Percentiles rank a stretch among this genome's conserved stretches.
Conservation (phyloP, 192 early-diverging fungal genomes). For the Umbelopsis isabellina region DNA sequence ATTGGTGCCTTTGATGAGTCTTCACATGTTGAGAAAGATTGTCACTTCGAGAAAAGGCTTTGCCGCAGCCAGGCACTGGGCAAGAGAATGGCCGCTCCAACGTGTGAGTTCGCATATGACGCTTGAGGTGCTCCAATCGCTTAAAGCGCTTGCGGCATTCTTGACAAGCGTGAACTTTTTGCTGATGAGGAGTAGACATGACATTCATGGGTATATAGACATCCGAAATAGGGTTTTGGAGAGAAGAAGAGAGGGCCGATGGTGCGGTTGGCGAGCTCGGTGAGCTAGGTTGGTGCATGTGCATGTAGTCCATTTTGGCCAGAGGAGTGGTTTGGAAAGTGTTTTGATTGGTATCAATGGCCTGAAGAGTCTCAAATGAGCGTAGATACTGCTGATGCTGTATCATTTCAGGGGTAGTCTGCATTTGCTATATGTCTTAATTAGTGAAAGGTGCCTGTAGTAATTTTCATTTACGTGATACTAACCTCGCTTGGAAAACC, state of each 20-base stretch:
- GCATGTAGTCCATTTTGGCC: slow-evolving; percentile 14
- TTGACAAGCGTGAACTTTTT: slow-evolving; percentile 37
- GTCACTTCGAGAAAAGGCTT: slow-evolving; percentile 66
- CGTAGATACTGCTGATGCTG: slow-evolving; percentile 12
- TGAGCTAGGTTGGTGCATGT: slow-evolving; percentile 12
- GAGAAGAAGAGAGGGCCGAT: background rate
- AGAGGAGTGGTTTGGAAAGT: background rate
- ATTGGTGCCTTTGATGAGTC: slow-evolving; percentile 41
- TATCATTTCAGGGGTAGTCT: slow-evolving; percentile 21
- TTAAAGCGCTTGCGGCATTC: slow-evolving; percentile 67
- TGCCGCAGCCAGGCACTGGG: slow-evolving; percentile 52
- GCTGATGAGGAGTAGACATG: slow-evolving; percentile 24
- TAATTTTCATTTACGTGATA: background rate
- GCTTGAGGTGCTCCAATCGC: slow-evolving; percentile 75
- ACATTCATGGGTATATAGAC: slow-evolving; percentile 20
- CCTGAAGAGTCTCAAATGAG: background rate
- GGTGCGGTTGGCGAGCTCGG: slow-evolving; percentile 3
- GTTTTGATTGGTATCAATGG: slow-evolving; percentile 9
- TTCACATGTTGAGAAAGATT: slow-evolving; percentile 65
- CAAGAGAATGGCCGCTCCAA: slow-evolving; percentile 68
- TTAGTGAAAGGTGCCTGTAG: background rate
- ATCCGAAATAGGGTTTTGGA: background rate
- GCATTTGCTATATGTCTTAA: slow-evolving; percentile 1
- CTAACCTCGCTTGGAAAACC: slow-evolving; percentile 11
- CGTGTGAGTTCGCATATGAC: slow-evolving; percentile 74